Evolutionary conservation across 208 protist species (phyloP).

Genomic region (Leishmania martiniquensis): DNA sequence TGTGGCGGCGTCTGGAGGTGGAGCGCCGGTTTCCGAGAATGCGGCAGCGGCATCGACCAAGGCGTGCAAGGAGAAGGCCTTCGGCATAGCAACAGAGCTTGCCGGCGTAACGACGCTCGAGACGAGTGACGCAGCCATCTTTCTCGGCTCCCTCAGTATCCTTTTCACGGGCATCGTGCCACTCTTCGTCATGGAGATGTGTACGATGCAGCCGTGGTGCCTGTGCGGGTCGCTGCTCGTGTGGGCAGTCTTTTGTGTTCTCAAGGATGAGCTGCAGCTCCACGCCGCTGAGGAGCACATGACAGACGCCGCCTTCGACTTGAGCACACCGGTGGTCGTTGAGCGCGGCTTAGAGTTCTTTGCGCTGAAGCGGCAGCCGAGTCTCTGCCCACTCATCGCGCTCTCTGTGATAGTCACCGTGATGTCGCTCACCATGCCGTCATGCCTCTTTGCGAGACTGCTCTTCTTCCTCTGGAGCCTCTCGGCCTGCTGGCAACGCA

Average conservation of each 20-base stretch:
- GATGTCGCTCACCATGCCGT: constrained; percentile 20
- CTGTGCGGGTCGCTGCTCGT: constrained; percentile 29
- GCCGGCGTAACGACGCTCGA: background rate
- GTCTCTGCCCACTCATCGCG: constrained; percentile 14
- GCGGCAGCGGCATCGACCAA: background rate
- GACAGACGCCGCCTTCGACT: constrained; percentile 28
- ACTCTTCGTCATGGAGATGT: constrained; percentile 46
- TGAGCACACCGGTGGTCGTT: constrained; percentile 25
- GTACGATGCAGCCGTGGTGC: constrained; percentile 39
- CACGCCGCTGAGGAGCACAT: constrained; percentile 13
- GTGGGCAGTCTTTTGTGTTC: constrained; percentile 12
- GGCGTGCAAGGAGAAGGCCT: background rate
- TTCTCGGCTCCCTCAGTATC: constrained; percentile 16
- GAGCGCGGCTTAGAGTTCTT: constrained; percentile 31
- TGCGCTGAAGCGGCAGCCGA: constrained; percentile 16
- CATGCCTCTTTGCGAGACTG: constrained; percentile 24
- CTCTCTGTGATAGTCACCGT: constrained; percentile 11
- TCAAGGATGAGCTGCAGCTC: constrained; percentile 34
- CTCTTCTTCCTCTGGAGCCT: constrained; percentile 35
- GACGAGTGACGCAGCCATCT: constrained; percentile 1
- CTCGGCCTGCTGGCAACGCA: constrained; percentile 44
- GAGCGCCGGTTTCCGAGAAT: background rate
- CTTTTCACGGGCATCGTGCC: constrained; percentile 34
- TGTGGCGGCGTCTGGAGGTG: background rate
- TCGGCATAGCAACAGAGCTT: background rate